Percentiles rank a stretch among this genome's conserved stretches.
Conservation (phyloP, 371 early-diverging fungal species). For the Scutellospora calospora region DNA sequence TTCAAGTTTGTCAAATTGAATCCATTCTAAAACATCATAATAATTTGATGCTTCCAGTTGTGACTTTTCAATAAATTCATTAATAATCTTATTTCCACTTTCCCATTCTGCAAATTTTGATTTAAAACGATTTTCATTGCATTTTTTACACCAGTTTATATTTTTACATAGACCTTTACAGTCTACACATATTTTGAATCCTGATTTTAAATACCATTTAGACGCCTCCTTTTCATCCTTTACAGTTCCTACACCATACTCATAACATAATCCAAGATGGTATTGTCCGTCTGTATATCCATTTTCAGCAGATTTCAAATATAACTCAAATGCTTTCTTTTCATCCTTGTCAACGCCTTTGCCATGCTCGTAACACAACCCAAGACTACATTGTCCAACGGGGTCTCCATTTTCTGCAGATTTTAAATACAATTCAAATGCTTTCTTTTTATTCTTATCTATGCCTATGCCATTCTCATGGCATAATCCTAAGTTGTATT, state of each 20-base stretch:
- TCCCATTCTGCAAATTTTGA: too few species aligned
- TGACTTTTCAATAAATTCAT: conserved; percentile 11
- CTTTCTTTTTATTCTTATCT: not conserved
- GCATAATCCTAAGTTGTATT: not conserved
- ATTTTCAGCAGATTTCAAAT: conserved; percentile 74
- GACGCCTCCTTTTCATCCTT: conserved; percentile 73
- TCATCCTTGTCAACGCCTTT: too few species aligned
- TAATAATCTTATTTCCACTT: conserved; percentile 8
- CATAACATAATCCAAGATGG: conserved; percentile 78
- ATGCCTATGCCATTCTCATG: conserved; percentile 5
- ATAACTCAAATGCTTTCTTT: too few species aligned
- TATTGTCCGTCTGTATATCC: conserved; percentile 77
- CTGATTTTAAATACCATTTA: conserved; percentile 79
- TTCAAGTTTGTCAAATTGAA: not conserved
- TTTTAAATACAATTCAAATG: too few species aligned
- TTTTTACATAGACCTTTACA: too few species aligned
- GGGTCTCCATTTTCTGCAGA: too few species aligned
- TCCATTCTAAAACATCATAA: conserved; percentile 6
- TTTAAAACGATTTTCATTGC: too few species aligned
- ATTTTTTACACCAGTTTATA: too few species aligned
- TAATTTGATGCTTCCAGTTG: conserved; percentile 22
- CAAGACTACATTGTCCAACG: too few species aligned
- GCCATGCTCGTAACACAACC: too few species aligned
- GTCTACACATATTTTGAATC: too few species aligned
- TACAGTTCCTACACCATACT: conserved; percentile 80